Base-by-base conservation (phyloP, 2,329 filamentous ascomycete genomes). In the Hypoxylon sp. region DNA sequence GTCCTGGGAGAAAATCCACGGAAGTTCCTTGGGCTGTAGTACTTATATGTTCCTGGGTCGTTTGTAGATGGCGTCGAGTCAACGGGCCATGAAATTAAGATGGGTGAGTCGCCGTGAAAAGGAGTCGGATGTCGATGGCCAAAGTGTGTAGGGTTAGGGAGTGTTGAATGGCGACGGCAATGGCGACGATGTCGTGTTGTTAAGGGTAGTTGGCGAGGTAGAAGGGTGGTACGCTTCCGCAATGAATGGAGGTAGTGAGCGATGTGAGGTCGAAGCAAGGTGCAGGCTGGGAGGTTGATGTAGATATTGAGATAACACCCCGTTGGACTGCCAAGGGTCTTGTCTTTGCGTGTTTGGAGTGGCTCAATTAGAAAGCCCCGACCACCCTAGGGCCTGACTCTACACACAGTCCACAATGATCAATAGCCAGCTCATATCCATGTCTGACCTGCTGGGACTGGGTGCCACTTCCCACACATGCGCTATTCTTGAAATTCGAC, bases 31-130 rank as follows among this genome's bases (percentile, higher is more conserved):
- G 70, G 70, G 57, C 46, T 68, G 65, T 30, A 57, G 59, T 48
- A 73, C 64, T 61, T 63, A 65, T 68, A 71, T 69, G 37, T 74
- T 62, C 72, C 68, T 72, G 73, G 71, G 71, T 77, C 72, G 73
- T 71, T 48, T 71, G 66, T 48, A 64, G 66, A 73, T 72, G 84
- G 80, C 79, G 79, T 84, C 85, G 83, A 85, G 79, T 83, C 78
- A 85, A 85, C 82, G 82, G 83, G 80, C 85, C 83, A 83, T 83
- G 70, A 65, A 70, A 66, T 70, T 68, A 70, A 63, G 70, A 70
- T 67, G 64, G 64, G 57, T 67, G n/a, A 59, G 69, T 72, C 69
- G 76, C 70, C 68, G 71, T 60, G 58, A 63, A 40, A 33, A 63
- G 17, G 17, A 46, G 44, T 57, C 53, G 42, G 59, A 7, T 66